Base-by-base conservation (phyloP, 495 filamentous ascomycete genomes). In the Penicillium coffeae region DNA sequence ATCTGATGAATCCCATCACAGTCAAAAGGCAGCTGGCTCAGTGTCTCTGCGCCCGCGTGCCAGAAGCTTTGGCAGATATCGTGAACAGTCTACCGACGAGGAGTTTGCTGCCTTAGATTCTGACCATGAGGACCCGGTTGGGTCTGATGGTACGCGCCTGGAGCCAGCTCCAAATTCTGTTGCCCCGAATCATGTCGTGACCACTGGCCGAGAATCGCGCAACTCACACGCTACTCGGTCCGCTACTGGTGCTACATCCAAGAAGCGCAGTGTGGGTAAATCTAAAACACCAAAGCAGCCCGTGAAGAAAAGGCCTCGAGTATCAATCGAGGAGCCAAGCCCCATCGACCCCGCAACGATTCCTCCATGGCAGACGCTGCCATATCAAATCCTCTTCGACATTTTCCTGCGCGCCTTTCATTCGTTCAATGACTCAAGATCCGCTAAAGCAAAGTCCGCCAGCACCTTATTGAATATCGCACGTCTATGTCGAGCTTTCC, bases 341-440 rank as follows among this genome's bases (percentile, higher is more conserved):
- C 56, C 63, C 19, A n/a, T 67, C 13, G 51, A 55, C 19, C 70
- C 76, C 20, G 69, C 71, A 12, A 69, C 68, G 20, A 80, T 80
- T 30, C 87, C 83, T 34, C 72, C 78, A 3, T 95, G 88, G 88
- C 64, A 77, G 8, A 77, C 68, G 1, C 66, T 94, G 3, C 88
- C 88, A 1, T 89, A 91, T 51, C 75, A 86, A 16, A 69, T 93
- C 2, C 76, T 88, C 15, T 63, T 86, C 12, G 71, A 83, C 25
- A 80, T 91, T 39, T 89, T 95, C 57, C 51, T 74, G 38, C 79
- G 74, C 49, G 83, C 86, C 5, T 79, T 83, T 4, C 64, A 77
- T 36, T 84, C 87, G 2, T 65, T 88, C 10, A 68, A 79, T 30
- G 76, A 84, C 47, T 75, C 34, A 55, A 59, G 8, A 43, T 9